Conservation (phyloP, 106 monocot species). For the Vanilla planifolia region DNA sequence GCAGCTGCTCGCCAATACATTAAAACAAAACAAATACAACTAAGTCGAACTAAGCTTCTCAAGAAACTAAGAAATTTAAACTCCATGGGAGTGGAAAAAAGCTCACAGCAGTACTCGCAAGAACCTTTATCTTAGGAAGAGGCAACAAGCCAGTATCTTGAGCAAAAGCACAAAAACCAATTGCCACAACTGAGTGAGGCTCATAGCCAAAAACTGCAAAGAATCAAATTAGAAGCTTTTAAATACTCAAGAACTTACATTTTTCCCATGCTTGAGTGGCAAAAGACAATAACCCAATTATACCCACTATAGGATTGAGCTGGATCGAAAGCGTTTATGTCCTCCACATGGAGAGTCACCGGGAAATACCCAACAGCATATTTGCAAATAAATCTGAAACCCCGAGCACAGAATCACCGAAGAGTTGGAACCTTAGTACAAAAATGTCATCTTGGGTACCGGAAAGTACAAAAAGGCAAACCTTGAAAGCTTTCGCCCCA, state of each 20-base stretch:
- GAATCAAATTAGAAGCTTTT: background rate
- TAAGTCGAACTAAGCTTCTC: background rate
- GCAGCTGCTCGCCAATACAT: constrained; percentile 13
- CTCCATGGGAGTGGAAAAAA: background rate
- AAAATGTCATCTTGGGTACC: too few species aligned
- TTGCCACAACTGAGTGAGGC: constrained; percentile 20
- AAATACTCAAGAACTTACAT: too few species aligned
- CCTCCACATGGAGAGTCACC: constrained; percentile 63
- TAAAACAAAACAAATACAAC: background rate
- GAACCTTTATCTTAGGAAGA: constrained; percentile 43
- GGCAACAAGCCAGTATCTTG: constrained; percentile 40
- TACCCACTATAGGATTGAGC: constrained; percentile 59
- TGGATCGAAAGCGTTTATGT: constrained; percentile 58
- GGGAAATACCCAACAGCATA: constrained; percentile 71
- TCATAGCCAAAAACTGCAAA: constrained; percentile 10
- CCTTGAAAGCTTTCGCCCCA: constrained; percentile 47
- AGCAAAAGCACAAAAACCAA: constrained; percentile 26
- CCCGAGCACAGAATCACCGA: background rate
- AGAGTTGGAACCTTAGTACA: constrained; percentile 29
- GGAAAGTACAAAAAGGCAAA: constrained; percentile 8
- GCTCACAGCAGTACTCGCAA: constrained; percentile 43
- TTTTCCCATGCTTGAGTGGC: too few species aligned
- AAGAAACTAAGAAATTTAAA: background rate
- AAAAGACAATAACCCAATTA: too few species aligned
- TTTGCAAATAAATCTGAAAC: constrained; percentile 58